Percentiles rank a stretch among this genome's conserved stretches.
These are phyloP conservation scores for Nakazawaea wyomingensis DNA, from an alignment of 805 yeast genomes.

Conservation along the genomic window DNA sequence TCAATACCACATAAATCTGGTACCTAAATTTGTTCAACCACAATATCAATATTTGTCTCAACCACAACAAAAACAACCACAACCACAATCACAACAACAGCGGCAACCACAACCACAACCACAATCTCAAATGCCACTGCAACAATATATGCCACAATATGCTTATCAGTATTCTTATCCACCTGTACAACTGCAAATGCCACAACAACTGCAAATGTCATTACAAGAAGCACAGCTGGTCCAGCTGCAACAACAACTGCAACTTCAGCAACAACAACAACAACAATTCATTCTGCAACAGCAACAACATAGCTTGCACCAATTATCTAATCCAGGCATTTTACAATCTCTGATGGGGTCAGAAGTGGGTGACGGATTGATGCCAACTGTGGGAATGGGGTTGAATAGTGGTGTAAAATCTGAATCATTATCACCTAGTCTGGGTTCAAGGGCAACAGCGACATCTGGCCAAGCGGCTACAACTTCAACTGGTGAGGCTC, in stretches of 20 bases:
- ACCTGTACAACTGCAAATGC: background rate
- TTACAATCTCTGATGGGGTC: background rate
- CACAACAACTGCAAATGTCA: background rate
- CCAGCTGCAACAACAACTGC: background rate
- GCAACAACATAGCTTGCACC: background rate
- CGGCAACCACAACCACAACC: constrained; percentile 11
- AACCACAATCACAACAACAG: constrained; percentile 9
- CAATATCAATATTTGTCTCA: constrained; percentile 5
- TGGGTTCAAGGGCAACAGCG: background rate
- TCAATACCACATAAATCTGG: constrained; percentile 1
- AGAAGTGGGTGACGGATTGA: too few relatives aligned
- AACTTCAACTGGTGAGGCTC: too few relatives aligned
- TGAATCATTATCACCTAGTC: background rate
- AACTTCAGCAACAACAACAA: constrained; percentile 1
- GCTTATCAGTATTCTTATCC: background rate
- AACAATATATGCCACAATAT: constrained; percentile 6
- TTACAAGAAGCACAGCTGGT: background rate
- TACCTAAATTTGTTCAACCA: constrained; percentile 9
- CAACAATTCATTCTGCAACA: background rate
- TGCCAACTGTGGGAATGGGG: too few relatives aligned
- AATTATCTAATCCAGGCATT: background rate
- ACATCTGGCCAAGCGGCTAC: too few relatives aligned
- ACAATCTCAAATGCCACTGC: constrained; percentile 4
- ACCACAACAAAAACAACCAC: constrained; percentile 6
- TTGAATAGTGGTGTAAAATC: background rate